Percentiles rank a stretch among this genome's conserved stretches.
phyloP scores from a whole-genome alignment of 2,329 filamentous ascomycete genomes.

The Nemania serpens region DNA sequence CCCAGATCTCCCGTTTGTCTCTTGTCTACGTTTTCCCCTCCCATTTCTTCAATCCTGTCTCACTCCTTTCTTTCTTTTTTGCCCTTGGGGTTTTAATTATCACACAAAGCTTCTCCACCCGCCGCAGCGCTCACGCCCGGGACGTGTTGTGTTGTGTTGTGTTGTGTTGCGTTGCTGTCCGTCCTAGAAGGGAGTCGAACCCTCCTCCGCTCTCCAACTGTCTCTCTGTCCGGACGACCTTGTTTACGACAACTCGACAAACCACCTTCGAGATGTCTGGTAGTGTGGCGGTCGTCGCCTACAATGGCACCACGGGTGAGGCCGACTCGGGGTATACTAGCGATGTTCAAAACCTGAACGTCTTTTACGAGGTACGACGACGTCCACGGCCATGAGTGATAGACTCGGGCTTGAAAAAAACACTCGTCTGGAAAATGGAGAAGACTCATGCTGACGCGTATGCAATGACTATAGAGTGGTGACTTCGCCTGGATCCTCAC shows the following conservation, averaged over 20 bases:
- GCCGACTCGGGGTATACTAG: constrained; percentile 58
- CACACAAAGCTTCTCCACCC: background rate
- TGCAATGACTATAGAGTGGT: constrained; percentile 61
- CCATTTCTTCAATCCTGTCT: constrained; percentile 3
- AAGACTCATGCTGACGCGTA: constrained; percentile 7
- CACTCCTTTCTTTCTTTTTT: constrained; percentile 3
- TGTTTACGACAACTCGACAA: constrained; percentile 12
- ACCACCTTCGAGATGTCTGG: constrained; percentile 35
- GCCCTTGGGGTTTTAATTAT: constrained; percentile 1
- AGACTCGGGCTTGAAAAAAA: background rate
- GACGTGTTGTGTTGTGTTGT: constrained; percentile 16
- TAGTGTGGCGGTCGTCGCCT: constrained; percentile 43
- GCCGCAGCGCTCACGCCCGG: constrained; percentile 11
- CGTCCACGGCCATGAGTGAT: background rate
- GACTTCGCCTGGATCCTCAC: constrained; percentile 83
- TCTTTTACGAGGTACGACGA: constrained; percentile 77
- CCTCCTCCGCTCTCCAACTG: background rate
- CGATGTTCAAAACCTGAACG: constrained; percentile 71
- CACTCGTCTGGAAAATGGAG: background rate
- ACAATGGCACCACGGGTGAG: constrained; percentile 56
- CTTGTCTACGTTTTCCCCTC: constrained; percentile 5
- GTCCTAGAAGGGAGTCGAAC: background rate
- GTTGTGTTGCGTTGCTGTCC: background rate
- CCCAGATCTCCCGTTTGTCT: background rate
- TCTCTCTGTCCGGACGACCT: background rate